phyloP scores from a whole-genome alignment of 208 protist genomes.

The Acanthamoeba sp. region DNA sequence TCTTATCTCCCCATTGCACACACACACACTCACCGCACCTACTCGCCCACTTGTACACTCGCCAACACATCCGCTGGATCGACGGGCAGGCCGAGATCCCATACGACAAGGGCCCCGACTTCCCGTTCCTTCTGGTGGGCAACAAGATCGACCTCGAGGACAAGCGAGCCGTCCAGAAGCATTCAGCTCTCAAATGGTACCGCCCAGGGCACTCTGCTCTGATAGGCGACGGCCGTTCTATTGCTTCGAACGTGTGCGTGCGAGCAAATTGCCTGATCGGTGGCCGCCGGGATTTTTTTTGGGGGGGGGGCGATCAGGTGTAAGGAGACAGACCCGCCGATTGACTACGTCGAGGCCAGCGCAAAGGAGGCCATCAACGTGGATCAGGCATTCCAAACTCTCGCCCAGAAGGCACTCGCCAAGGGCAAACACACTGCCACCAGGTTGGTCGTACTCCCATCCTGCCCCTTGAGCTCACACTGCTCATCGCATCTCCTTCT shows the following conservation, averaged over 20 bases:
- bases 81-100: not conserved
- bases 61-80: too few relatives aligned
- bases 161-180: not conserved
- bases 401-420: constrained; percentile 20
- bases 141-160: constrained; percentile 86
- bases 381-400: constrained; percentile 23
- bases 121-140: constrained; percentile 87
- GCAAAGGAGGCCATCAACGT: constrained; percentile 65
- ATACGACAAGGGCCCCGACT: constrained; percentile 68
- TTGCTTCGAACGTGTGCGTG: too few relatives aligned
- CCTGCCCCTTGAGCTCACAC: too few relatives aligned
- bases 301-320: too few relatives aligned
- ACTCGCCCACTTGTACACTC: too few relatives aligned
- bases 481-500: too few relatives aligned
- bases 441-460: not conserved
- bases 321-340: not conserved
- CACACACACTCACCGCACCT: too few relatives aligned
- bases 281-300: too few relatives aligned
- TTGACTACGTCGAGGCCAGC: constrained; percentile 40
- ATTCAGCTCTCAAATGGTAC: not conserved
- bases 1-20: not conserved
- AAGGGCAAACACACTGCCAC: not conserved
- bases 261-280: too few relatives aligned
- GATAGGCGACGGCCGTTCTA: too few relatives aligned
- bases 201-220: too few relatives aligned